Percentiles rank a stretch among this genome's conserved stretches.
Evolutionary conservation across 2,329 filamentous ascomycete genomes (phyloP).

Genomic region (Fusarium oligoseptatum): DNA sequence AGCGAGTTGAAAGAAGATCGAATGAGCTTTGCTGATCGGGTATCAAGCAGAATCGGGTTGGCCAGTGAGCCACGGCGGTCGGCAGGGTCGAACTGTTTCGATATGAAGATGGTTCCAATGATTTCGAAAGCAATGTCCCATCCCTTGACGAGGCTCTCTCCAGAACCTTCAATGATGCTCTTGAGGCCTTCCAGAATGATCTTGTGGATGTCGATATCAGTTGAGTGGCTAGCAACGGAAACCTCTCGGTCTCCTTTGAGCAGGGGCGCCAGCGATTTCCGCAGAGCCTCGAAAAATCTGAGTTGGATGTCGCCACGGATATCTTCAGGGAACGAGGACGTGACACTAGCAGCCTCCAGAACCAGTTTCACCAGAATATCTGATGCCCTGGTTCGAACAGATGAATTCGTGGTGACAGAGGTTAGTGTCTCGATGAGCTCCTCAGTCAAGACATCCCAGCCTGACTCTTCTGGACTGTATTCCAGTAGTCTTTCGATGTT

Average conservation of each 20-base stretch:
- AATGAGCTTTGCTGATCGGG: conserved; percentile 80
- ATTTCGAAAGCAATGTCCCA: conserved; percentile 91
- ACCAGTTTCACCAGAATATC: conserved; percentile 72
- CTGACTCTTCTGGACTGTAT: conserved; percentile 75
- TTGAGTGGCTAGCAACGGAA: conserved; percentile 70
- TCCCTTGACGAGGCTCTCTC: conserved; percentile 83
- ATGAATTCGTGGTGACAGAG: conserved; percentile 61
- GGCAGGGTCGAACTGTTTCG: conserved; percentile 52
- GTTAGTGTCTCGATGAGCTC: conserved; percentile 67
- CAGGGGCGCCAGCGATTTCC: conserved; percentile 68
- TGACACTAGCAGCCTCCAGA: conserved; percentile 69
- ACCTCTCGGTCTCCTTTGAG: conserved; percentile 65
- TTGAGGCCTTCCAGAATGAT: conserved; percentile 84
- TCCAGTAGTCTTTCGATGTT: conserved; percentile 82
- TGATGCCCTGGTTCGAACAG: conserved; percentile 71
- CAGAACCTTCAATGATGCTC: conserved; percentile 86
- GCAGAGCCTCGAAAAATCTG: conserved; percentile 77
- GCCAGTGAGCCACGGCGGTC: conserved; percentile 47
- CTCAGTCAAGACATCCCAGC: conserved; percentile 78
- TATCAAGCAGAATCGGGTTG: conserved; percentile 57
- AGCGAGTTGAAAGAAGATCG: conserved; percentile 89
- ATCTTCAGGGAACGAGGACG: conserved; percentile 64
- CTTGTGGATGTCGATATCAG: conserved; percentile 84
- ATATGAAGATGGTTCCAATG: conserved; percentile 83
- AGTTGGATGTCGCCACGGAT: conserved; percentile 74